Evolutionary conservation across 202 grass and related monocot species (phyloP), one percentile per base, ranked within the genome.

Genomic region (Schoenoplectus tabernaemontani): DNA sequence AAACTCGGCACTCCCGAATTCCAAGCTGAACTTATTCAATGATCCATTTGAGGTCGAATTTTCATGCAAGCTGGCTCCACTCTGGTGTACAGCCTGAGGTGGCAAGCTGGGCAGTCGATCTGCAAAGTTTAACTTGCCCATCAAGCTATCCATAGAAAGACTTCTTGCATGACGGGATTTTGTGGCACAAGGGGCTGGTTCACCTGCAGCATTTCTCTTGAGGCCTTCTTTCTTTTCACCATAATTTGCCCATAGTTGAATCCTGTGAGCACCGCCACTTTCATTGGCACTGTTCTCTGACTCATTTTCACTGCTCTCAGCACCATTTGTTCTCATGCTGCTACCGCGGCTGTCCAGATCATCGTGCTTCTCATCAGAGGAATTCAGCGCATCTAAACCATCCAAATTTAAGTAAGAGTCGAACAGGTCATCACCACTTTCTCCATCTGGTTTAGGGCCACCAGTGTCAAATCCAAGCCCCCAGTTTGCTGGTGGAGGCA

Each of bases 111-210:
- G 3, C 23, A 80, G 9, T 36, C 77, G 83, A 56, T 76, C 81
- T 0, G 89, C 76, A 76, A 96, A 96, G 76, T 89, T 94, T 63
- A 93, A 77, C 69, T 89, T 83, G 9, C 88, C 92, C 64, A 89
- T 85, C 78, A 91, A 82, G 83, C 92, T 96, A 74, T 96, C 96
- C 90, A 93, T 89, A 19, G 96, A 99, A 37, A 96, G 87, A 77
- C 92, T 99, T 87, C 96, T 83, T 10, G 84, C 84, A 59, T 99
- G 96, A 24, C 83, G 88, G 0, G 75, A 33, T 34, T 54, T 5
- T 13, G 74, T 26, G 10, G 60, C 61, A 37, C 73, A 80, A 2
- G 23, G 59, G 59, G 61, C 28, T 1, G 76, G 75, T 9, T 90
- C 85, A 42, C 77, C 84, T 5, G 73, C 53, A 16, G 85, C 85